Base-by-base conservation (phyloP, 768 basidiomycete species). In the Tulasnella sp. region DNA sequence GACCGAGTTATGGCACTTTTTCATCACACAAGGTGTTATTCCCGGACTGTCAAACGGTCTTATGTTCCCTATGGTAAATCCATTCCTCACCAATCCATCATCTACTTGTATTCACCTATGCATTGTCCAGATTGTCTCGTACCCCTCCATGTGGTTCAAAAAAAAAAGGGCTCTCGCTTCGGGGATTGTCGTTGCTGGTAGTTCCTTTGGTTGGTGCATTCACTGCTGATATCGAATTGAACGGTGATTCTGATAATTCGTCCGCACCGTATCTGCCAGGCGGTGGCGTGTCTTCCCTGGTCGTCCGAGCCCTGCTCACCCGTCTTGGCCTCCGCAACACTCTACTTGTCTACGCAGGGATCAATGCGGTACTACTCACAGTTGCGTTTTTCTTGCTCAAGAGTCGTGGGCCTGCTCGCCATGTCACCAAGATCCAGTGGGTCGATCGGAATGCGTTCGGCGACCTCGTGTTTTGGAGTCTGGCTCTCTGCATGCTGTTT, bases 301-400 rank as follows among this genome's bases (percentile, higher is more conserved):
- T 84, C 22, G 58, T 81, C 8, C 83, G 82, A 82, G 79, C 82
- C 81, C 29, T 80, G 34, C 79, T 85, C 3, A 80, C 80, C 7
- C 78, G 77, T 5, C 40, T 84, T 38, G 83, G 83, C 1, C 82
- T 83, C 67, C 79, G 82, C 22, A 80, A 82, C 37, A 81, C 83
- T 3, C 80, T 84, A 69, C 79, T 83, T 12, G 80, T 82, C 58
- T 83, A 83, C 75, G 79, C 81, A 42, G 80, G 79, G 74, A 75
- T 81, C 67, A 79, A 82, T 74, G 81, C 80, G 2, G 76, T 81
- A 4, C 72, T 81, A 9, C 80, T 82, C 79, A 76, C 77, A 11
- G 69, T 77, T 19, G 82, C 82, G 14, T 82, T 81, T 78, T 79
- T 82, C 71, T 76, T 84, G 78, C 79, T 85, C 72, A 80, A 82